A percentile compares a stretch with the other conserved stretches of the same genome.
These are phyloP conservation scores for Solanum pinnatisectum DNA, from an alignment of 257 asterid species.

Conservation along the genomic window DNA sequence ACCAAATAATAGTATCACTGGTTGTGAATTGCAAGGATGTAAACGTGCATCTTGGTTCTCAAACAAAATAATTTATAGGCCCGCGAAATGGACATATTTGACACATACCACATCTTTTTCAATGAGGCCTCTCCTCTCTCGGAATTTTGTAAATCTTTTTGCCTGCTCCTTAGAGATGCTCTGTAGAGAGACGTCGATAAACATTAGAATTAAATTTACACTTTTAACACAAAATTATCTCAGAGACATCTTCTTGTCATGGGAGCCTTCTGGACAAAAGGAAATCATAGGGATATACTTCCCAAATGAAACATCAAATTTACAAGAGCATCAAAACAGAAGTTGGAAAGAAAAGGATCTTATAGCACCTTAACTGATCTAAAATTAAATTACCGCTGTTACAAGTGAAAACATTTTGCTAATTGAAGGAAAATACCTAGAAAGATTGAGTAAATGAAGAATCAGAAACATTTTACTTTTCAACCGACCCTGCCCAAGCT, in stretches of 20 bases:
- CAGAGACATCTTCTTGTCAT: neutral
- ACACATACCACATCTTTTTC: conserved; percentile 94
- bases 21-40: neutral
- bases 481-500: neutral
- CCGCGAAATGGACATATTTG: neutral
- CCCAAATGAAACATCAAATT: neutral
- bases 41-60: neutral
- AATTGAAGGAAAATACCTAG: neutral
- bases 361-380: neutral
- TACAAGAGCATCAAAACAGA: neutral
- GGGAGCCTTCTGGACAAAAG: neutral
- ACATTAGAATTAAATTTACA: neutral
- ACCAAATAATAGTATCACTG: neutral
- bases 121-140: conserved; percentile 96
- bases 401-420: neutral
- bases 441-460: neutral
- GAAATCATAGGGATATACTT: neutral
- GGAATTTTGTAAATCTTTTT: conserved; percentile 82
- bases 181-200: conserved; percentile 21
- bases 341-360: neutral
- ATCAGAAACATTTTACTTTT: neutral
- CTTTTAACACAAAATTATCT: neutral
- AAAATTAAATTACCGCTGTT: neutral
- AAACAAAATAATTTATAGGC: neutral
- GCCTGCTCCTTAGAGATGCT: conserved; percentile 82